A percentile compares a stretch with the other conserved stretches of the same genome.
Evolutionary conservation across 768 basidiomycete species (phyloP).

Genomic region (Agrocybe chaxingu): DNA sequence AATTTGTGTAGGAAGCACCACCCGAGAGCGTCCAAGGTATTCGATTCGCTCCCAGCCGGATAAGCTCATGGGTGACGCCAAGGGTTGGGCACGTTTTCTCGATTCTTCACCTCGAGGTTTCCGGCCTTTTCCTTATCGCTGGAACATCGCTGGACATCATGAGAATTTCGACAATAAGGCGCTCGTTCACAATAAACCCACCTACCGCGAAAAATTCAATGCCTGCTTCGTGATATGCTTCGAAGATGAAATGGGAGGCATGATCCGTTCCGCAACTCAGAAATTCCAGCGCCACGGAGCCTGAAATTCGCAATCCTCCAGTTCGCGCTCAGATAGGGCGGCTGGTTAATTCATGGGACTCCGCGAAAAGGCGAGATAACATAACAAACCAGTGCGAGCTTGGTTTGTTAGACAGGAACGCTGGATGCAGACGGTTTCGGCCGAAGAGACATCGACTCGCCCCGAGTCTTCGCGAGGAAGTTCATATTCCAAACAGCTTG

Average conservation of each 20-base stretch:
- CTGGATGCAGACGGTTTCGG: no score
- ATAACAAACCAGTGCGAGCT: background rate
- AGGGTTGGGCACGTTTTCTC: slow-evolving; percentile 5
- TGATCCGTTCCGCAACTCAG: slow-evolving; percentile 17
- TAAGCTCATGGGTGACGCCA: slow-evolving; percentile 10
- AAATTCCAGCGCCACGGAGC: slow-evolving; percentile 13
- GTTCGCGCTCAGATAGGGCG: background rate
- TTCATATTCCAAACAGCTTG: no score
- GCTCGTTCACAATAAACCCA: slow-evolving; percentile 2
- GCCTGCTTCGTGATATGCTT: slow-evolving; percentile 1
- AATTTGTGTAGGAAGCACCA: slow-evolving; percentile 46
- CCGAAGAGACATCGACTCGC: no score
- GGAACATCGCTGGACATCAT: background rate
- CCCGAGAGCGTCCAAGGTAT: slow-evolving; percentile 6
- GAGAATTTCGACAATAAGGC: no score
- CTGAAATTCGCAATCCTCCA: slow-evolving; percentile 5
- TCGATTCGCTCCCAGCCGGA: background rate
- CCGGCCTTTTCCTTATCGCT: slow-evolving; percentile 11
- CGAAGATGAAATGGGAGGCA: slow-evolving; percentile 3
- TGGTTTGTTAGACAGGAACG: background rate
- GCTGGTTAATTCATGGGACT: background rate
- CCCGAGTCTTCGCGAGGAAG: no score
- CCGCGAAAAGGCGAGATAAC: background rate
- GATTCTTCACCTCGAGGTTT: slow-evolving; percentile 7
- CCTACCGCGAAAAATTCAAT: slow-evolving; percentile 1